phyloP scores from a whole-genome alignment of 192 early-diverging fungal genomes.

The Podila epicladia region DNA sequence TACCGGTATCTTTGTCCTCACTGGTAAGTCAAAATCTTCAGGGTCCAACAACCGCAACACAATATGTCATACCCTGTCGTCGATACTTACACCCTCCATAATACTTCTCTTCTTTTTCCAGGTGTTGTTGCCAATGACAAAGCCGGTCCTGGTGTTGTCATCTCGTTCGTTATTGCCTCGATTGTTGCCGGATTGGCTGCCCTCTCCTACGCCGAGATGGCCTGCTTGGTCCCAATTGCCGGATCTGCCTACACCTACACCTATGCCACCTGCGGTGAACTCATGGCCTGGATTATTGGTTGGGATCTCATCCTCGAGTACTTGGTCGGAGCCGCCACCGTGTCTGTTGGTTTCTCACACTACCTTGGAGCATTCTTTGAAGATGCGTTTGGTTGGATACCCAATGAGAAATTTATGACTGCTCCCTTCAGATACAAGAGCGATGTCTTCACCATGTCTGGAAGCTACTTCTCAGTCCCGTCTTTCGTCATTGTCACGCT shows the following conservation, averaged over 20 bases:
- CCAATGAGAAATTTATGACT: conserved; percentile 63
- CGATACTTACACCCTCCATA: background rate
- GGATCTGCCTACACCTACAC: conserved; percentile 90
- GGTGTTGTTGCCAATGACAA: conserved; percentile 75
- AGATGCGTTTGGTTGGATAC: conserved; percentile 65
- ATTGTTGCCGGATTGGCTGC: conserved; percentile 79
- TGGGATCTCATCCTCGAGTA: conserved; percentile 94
- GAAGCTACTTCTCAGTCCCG: conserved; percentile 76
- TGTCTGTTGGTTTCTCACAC: conserved; percentile 83
- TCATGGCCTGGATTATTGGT: conserved; percentile 90
- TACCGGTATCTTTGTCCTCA: conserved; percentile 84
- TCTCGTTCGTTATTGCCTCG: conserved; percentile 87
- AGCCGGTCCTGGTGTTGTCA: conserved; percentile 84
- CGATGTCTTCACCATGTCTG: conserved; percentile 22
- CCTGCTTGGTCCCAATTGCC: conserved; percentile 84
- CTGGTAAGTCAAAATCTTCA: conserved; percentile 48
- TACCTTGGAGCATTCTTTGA: conserved; percentile 79
- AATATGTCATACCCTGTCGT: background rate
- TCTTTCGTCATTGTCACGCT: conserved; percentile 74
- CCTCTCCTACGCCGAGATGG: conserved; percentile 88
- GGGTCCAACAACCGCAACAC: background rate
- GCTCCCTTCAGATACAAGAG: conserved; percentile 72
- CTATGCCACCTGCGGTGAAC: conserved; percentile 88
- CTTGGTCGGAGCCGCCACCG: conserved; percentile 83
- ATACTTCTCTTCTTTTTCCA: background rate